A percentile compares a stretch with the other conserved stretches of the same genome.
These are phyloP conservation scores for Xylaria cubensis DNA, from an alignment of 495 filamentous ascomycete species.

Conservation along the genomic window DNA sequence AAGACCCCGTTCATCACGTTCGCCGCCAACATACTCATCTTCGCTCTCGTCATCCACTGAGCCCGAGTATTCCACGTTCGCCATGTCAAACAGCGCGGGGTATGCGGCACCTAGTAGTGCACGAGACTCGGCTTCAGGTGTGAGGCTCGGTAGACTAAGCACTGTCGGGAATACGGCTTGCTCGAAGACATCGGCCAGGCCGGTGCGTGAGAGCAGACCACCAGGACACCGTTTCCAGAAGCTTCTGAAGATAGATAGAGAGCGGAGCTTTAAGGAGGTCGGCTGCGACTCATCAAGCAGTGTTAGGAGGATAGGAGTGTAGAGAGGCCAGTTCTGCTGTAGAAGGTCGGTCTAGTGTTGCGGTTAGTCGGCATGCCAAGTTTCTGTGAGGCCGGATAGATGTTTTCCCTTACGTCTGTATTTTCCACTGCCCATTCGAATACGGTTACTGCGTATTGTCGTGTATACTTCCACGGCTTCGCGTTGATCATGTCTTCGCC, in stretches of 20 bases:
- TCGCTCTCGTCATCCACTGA: constrained; percentile 11
- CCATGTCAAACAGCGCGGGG: constrained; percentile 66
- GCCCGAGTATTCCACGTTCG: constrained; percentile 47
- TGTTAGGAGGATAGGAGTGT: constrained; percentile 81
- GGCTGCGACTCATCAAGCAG: constrained; percentile 74
- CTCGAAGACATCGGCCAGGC: constrained; percentile 79
- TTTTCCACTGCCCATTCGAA: constrained; percentile 69
- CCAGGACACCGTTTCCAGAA: constrained; percentile 67
- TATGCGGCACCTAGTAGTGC: constrained; percentile 70
- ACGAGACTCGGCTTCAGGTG: constrained; percentile 74
- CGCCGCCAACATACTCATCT: not conserved
- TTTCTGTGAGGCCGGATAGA: not conserved
- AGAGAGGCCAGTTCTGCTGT: constrained; percentile 71
- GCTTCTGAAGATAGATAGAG: constrained; percentile 61
- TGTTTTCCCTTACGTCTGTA: constrained; percentile 48
- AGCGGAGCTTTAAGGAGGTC: constrained; percentile 53
- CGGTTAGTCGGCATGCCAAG: constrained; percentile 10
- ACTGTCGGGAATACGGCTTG: constrained; percentile 77
- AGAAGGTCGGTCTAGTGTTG: constrained; percentile 28
- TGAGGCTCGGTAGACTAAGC: constrained; percentile 77
- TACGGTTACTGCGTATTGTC: constrained; percentile 66
- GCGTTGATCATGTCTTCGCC: constrained; percentile 56
- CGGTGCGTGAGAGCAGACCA: constrained; percentile 69
- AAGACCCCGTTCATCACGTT: not conserved
- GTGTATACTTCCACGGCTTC: constrained; percentile 78